Evolutionary conservation across 2,329 filamentous ascomycete genomes (phyloP).

Genomic region (Xylariaceae sp.): DNA sequence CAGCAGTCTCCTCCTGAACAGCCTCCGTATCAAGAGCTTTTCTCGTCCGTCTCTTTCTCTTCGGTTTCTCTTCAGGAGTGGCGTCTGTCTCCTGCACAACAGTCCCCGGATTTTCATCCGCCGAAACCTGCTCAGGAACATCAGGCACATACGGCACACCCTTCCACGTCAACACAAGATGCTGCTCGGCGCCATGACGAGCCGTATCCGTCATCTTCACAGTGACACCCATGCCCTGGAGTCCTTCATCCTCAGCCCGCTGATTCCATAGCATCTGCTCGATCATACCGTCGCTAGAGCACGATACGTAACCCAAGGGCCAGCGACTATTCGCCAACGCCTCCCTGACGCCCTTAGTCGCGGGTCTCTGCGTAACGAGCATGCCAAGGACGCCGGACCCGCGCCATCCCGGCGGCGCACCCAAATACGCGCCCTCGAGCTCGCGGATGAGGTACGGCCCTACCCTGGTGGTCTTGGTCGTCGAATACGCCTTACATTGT

Average conservation of each 20-base stretch:
- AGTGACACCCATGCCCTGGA: slow-evolving; percentile 54
- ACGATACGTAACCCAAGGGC: slow-evolving; percentile 67
- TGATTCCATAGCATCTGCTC: slow-evolving; percentile 70
- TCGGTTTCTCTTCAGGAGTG: no score
- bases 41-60: no score
- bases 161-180: slow-evolving; percentile 48
- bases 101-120: not conserved
- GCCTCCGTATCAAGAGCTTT: no score
- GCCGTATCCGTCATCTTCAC: slow-evolving; percentile 16
- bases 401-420: slow-evolving; percentile 69
- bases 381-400: slow-evolving; percentile 61
- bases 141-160: slow-evolving; percentile 34
- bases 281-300: slow-evolving; percentile 52
- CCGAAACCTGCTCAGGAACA: not conserved
- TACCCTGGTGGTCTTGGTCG: slow-evolving; percentile 37
- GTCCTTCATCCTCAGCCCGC: slow-evolving; percentile 54
- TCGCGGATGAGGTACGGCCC: slow-evolving; percentile 64
- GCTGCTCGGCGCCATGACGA: slow-evolving; percentile 30
- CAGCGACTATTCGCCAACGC: slow-evolving; percentile 61
- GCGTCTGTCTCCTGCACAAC: not conserved
- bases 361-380: slow-evolving; percentile 61
- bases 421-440: slow-evolving; percentile 70
- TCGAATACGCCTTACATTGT: slow-evolving; percentile 62
- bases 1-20: no score
- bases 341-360: slow-evolving; percentile 74